A percentile compares a stretch with the other conserved stretches of the same genome.
Evolutionary conservation across 2,329 filamentous ascomycete species (phyloP).

Genomic region (Biscogniauxia mediterranea): DNA sequence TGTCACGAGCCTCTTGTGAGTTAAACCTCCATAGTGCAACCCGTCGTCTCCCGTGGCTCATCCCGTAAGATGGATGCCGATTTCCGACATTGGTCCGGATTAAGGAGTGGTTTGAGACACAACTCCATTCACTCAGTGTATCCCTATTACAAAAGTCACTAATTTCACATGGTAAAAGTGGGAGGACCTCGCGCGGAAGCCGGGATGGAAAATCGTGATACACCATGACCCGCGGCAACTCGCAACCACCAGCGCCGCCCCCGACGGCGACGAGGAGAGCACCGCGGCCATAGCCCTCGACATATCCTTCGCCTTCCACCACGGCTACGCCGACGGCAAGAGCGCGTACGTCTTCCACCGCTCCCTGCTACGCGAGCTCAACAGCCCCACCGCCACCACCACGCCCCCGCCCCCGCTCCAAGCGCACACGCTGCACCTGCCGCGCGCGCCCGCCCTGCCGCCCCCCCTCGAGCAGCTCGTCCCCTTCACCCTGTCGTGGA

Average conservation of each 20-base stretch:
- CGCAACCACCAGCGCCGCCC: no score
- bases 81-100: no score
- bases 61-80: no score
- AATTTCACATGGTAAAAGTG: slow-evolving; percentile 29
- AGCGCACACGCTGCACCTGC: slow-evolving; percentile 32
- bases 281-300: slow-evolving; percentile 32
- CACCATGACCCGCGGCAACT: slow-evolving; percentile 25
- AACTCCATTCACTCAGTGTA: no score
- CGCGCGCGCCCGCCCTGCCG: slow-evolving; percentile 32
- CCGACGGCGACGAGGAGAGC: neutral
- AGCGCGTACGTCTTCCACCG: slow-evolving; percentile 49
- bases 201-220: slow-evolving; percentile 49
- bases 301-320: slow-evolving; percentile 50
- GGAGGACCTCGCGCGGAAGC: slow-evolving; percentile 37
- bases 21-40: neutral
- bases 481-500: slow-evolving; percentile 31
- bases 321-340: slow-evolving; percentile 51
- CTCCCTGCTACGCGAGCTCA: slow-evolving; percentile 44
- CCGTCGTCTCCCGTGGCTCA: no score
- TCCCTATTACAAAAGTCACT: neutral
- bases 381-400: slow-evolving; percentile 11
- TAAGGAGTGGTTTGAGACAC: no score
- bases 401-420: slow-evolving; percentile 15
- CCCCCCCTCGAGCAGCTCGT: slow-evolving; percentile 42
- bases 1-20: slow-evolving; percentile 37